Evolutionary conservation across 1,139 yeast species (phyloP).

Genomic region (Sugiyamaella xylanicola): DNA sequence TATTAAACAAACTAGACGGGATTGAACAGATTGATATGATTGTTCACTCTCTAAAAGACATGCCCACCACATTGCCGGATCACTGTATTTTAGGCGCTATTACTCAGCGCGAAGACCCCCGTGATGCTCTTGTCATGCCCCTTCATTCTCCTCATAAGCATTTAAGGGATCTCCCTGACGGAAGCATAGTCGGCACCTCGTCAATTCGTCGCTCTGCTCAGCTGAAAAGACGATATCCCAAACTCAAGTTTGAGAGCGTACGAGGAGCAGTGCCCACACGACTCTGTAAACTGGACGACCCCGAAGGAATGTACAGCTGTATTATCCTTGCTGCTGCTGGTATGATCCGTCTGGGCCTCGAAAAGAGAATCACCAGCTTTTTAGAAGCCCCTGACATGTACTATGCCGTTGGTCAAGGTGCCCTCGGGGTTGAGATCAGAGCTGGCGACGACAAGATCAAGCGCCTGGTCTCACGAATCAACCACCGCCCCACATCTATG

Average conservation of each 20-base stretch:
- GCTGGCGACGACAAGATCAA: conserved; percentile 62
- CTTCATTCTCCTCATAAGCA: conserved; percentile 61
- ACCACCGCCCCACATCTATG: conserved; percentile 66
- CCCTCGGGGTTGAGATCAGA: conserved; percentile 87
- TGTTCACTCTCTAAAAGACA: conserved; percentile 87
- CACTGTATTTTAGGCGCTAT: conserved; percentile 90
- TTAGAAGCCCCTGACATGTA: conserved; percentile 85
- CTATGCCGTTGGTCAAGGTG: conserved; percentile 98
- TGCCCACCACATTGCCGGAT: conserved; percentile 90
- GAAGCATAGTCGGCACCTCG: conserved; percentile 90
- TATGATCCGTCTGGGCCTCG: conserved; percentile 68
- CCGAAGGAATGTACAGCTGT: conserved; percentile 61
- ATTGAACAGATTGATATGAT: conserved; percentile 75
- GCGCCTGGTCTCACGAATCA: conserved; percentile 60
- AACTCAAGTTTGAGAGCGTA: conserved; percentile 68
- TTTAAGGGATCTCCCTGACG: conserved; percentile 75
- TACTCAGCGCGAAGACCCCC: conserved; percentile 82
- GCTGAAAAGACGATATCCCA: conserved; percentile 59
- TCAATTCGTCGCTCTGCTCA: conserved; percentile 91
- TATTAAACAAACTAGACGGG: conserved; percentile 61
- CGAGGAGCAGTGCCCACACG: conserved; percentile 90
- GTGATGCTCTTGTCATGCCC: conserved; percentile 91
- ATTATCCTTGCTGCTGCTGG: conserved; percentile 94
- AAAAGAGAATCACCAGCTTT: conserved; percentile 62
- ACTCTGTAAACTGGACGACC: conserved; percentile 64